Base-by-base conservation (phyloP, 148 eudicot species). In the Fagopyrum esculentum region DNA sequence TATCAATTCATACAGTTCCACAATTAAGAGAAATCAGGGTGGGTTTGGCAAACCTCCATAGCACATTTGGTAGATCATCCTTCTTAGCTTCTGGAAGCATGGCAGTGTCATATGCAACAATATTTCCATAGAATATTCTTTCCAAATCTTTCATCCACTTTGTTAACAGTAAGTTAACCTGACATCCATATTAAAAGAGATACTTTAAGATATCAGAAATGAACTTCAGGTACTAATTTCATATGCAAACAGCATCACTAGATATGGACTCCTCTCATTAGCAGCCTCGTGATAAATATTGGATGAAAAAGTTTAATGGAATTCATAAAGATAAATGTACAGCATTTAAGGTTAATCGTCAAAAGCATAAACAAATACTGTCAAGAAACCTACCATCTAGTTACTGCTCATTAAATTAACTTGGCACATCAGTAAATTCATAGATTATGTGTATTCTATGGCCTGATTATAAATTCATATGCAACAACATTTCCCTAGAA, bases 131-230 rank as follows among this genome's bases (percentile, higher is more conserved):
- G 81, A 95, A 92, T 78, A 95, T 92, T 82, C 84, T 95, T 81
- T 95, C 99, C 83, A 92, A 83, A 78, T 92, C 99, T 83, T 92
- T 95, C 99, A 92, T 95, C 99, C 99, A 95, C 78, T 77, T 92
- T 64, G 80, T 78, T 84, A 95, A 78, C 60, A 95, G 83, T 77
- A 95, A 84, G 85, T 95, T 95, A 77, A 95, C 99, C 99, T 95
- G 92, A 77, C 82, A 79, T 66, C 30, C 46, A 66, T 43, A 30
- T 63, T 48, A 51, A 43, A 48, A 46, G 30, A 66, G 56, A 47
- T n/a, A 6, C 1, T 29, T 22, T 63, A 63, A 29, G 43, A 63
- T 10, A 11, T 30, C 45, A 4, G 70, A 4, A 40, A 66, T 29
- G 45, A 40, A 57, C 12, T 66, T 40, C 71, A 66, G 68, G 13